Conservation (phyloP, 345 rosid species). For the Cardamine occulta region DNA sequence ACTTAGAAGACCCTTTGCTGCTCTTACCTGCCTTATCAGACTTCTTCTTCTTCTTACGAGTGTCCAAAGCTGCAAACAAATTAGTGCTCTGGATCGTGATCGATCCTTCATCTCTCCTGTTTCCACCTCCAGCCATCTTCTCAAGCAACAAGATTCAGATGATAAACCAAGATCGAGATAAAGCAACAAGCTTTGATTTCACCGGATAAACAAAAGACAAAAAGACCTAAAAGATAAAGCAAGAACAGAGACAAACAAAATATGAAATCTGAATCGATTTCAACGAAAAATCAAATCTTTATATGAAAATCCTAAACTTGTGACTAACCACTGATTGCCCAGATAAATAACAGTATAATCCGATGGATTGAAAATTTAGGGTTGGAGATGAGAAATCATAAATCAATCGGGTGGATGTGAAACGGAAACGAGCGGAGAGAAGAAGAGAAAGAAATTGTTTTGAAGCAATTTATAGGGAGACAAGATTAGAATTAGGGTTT, state of each 20-base stretch:
- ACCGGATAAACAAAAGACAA: conserved; percentile 24
- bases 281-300: conserved; percentile 6
- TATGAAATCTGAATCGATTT: conserved; percentile 3
- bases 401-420: conserved; percentile 20
- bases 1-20: conserved; percentile 48
- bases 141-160: conserved; percentile 17
- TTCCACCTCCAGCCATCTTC: conserved; percentile 57
- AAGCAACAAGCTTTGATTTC: conserved; percentile 26
- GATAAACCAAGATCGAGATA: conserved; percentile 6
- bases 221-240: conserved; percentile 3
- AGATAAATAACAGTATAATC: neutral
- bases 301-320: conserved; percentile 8
- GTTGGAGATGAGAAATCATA: conserved; percentile 19
- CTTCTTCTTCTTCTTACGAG: conserved; percentile 66
- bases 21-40: conserved; percentile 49
- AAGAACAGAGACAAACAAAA: neutral
- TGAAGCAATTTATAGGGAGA: neutral
- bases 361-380: conserved; percentile 24
- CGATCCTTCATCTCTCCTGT: conserved; percentile 60
- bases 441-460: neutral
- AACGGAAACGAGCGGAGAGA: neutral
- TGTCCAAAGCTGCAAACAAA: conserved; percentile 64
- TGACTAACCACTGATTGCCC: conserved; percentile 24
- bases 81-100: conserved; percentile 56
- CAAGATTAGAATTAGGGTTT: conserved; percentile 23